phyloP scores from a whole-genome alignment of 1,139 yeast species.

The Sugiyamaella neomexicana region DNA sequence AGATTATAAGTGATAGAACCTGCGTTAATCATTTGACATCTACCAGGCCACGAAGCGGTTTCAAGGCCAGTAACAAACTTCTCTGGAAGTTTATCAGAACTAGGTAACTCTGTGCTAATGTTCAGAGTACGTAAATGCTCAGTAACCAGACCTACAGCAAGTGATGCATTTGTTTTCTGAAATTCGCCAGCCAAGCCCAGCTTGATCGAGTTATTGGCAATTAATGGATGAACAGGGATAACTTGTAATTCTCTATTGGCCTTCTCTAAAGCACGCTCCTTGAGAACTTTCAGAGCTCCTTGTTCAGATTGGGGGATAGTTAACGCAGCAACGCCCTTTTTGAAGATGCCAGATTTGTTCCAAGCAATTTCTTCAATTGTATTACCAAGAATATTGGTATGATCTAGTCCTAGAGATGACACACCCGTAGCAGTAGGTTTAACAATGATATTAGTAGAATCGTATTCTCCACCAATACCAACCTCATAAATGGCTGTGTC shows the following conservation, averaged over 20 bases:
- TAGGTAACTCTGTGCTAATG: slow-evolving; percentile 14
- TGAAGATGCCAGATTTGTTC: slow-evolving; percentile 95
- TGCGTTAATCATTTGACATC: slow-evolving; percentile 73
- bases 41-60: slow-evolving; percentile 83
- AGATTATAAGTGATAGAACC: slow-evolving; percentile 65
- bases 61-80: slow-evolving; percentile 65
- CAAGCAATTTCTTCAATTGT: slow-evolving; percentile 90
- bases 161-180: slow-evolving; percentile 81
- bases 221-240: slow-evolving; percentile 49
- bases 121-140: slow-evolving; percentile 60
- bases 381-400: slow-evolving; percentile 81
- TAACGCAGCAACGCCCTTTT: slow-evolving; percentile 63
- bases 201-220: slow-evolving; percentile 39
- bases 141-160: slow-evolving; percentile 75
- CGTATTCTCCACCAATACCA: slow-evolving; percentile 97
- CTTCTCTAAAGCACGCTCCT: slow-evolving; percentile 68
- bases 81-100: slow-evolving; percentile 47
- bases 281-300: slow-evolving; percentile 48
- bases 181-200: slow-evolving; percentile 88
- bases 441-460: slow-evolving; percentile 84
- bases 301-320: slow-evolving; percentile 60
- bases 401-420: slow-evolving; percentile 87
- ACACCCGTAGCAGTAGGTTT: slow-evolving; percentile 86
- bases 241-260: slow-evolving; percentile 48
- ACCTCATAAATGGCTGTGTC: slow-evolving; percentile 95